Percentiles rank a stretch among this genome's conserved stretches.
Evolutionary conservation across 805 yeast species (phyloP).

Genomic region (Sugiyamaella lignohabitans): DNA sequence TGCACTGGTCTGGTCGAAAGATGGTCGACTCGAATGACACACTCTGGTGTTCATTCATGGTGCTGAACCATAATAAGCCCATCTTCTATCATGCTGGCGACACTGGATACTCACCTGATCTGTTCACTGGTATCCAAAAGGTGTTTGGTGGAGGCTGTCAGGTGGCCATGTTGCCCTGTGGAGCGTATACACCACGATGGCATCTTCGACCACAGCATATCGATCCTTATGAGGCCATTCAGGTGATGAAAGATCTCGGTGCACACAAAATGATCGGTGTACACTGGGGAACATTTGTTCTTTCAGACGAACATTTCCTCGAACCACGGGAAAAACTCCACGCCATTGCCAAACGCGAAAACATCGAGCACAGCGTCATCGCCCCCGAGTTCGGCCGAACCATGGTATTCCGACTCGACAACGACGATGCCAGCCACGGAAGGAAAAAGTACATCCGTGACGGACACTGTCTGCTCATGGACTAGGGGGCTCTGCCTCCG

Average conservation of each 20-base stretch:
- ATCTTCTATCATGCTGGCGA: constrained; percentile 90
- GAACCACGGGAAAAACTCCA: constrained; percentile 69
- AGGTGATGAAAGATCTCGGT: constrained; percentile 56
- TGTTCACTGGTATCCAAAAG: constrained; percentile 60
- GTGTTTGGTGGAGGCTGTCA: constrained; percentile 53
- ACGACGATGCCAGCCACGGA: constrained; percentile 9
- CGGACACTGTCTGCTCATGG: constrained; percentile 30
- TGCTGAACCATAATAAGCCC: constrained; percentile 61
- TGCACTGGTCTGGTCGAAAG: constrained; percentile 89
- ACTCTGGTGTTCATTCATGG: constrained; percentile 82
- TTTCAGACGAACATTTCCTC: constrained; percentile 79
- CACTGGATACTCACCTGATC: constrained; percentile 76
- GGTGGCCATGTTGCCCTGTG: constrained; percentile 80
- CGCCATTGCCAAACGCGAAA: constrained; percentile 40
- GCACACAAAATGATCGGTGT: constrained; percentile 71
- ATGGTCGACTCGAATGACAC: constrained; percentile 74
- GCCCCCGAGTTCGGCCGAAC: constrained; percentile 79
- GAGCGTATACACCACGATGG: constrained; percentile 94
- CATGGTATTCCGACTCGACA: constrained; percentile 39
- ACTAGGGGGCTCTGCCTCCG: constrained; percentile 12
- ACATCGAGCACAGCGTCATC: constrained; percentile 37
- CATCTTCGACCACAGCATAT: constrained; percentile 87
- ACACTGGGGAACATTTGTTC: constrained; percentile 93
- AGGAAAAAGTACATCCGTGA: constrained; percentile 25
- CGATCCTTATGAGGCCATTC: constrained; percentile 68